Conservation (phyloP, 345 rosid genomes). For the Gossypium arboreum region DNA sequence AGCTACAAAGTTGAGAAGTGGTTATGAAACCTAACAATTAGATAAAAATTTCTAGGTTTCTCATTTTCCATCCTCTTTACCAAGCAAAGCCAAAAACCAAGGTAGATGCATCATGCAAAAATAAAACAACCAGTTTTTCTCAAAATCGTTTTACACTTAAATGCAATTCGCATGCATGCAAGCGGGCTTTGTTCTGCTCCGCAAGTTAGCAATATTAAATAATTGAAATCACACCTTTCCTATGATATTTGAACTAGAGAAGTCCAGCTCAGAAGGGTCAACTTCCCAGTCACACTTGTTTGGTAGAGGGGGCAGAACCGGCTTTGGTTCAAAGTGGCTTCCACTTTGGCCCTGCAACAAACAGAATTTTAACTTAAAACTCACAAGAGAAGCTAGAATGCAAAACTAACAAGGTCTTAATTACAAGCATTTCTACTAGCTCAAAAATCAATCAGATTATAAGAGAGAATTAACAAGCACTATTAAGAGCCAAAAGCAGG, state of each 20-base stretch:
- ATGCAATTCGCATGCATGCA: background rate
- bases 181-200: background rate
- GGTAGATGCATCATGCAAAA: background rate
- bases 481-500: background rate
- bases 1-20: background rate
- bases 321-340: conserved; percentile 94
- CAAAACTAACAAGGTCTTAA: conserved; percentile 4
- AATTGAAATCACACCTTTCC: conserved; percentile 66
- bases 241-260: conserved; percentile 60
- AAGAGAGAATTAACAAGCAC: background rate
- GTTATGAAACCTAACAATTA: conserved; percentile 2
- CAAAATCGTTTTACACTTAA: background rate
- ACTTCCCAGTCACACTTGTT: conserved; percentile 99
- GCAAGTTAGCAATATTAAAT: background rate
- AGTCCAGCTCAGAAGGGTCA: conserved; percentile 90
- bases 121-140: background rate
- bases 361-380: conserved; percentile 6
- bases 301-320: conserved; percentile 87
- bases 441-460: background rate
- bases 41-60: background rate
- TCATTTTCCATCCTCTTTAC: conserved; percentile 1
- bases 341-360: conserved; percentile 86
- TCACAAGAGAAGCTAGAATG: conserved; percentile 8
- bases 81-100: background rate
- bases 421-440: background rate